Percentiles rank a stretch among this genome's conserved stretches.
Conservation (phyloP, 768 basidiomycete species). For the Exsudoporus frostii region DNA sequence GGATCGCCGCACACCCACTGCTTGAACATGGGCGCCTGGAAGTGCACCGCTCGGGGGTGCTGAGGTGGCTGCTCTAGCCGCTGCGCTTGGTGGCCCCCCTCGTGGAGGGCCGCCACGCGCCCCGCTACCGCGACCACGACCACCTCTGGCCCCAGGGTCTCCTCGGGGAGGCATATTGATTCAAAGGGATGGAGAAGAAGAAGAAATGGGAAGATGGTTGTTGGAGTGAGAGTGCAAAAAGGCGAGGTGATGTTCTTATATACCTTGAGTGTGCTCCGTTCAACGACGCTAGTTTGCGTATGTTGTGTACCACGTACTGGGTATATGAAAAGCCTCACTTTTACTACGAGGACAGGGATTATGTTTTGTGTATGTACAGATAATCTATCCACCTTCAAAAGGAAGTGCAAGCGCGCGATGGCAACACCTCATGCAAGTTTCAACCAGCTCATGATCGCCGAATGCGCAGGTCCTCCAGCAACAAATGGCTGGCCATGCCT, state of each 20-base stretch:
- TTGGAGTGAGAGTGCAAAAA: constrained; percentile 11
- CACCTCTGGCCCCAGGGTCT: constrained; percentile 24
- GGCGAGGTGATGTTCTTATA: constrained; percentile 20
- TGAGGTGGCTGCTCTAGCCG: constrained; percentile 13
- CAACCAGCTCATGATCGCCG: constrained; percentile 64
- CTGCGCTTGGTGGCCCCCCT: constrained; percentile 22
- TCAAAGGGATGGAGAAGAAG: not conserved
- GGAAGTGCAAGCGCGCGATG: not conserved
- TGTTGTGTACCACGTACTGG: constrained; percentile 18
- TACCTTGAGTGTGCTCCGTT: constrained; percentile 4
- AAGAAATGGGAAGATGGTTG: constrained; percentile 15
- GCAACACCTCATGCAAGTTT: constrained; percentile 16
- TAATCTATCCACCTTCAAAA: not conserved
- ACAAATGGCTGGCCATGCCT: constrained; percentile 62
- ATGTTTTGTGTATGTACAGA: constrained; percentile 5
- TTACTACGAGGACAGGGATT: not conserved
- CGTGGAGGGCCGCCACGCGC: constrained; percentile 32
- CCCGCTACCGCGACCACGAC: constrained; percentile 27
- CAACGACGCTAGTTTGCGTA: constrained; percentile 20
- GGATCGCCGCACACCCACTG: constrained; percentile 68
- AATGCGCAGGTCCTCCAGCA: constrained; percentile 48
- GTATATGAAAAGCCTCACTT: not conserved
- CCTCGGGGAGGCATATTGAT: constrained; percentile 39
- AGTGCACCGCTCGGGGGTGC: constrained; percentile 33
- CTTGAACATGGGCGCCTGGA: constrained; percentile 38